A percentile compares a stretch with the other conserved stretches of the same genome.
Evolutionary conservation across 345 rosid species (phyloP).

Genomic region (Hirschfeldia incana): DNA sequence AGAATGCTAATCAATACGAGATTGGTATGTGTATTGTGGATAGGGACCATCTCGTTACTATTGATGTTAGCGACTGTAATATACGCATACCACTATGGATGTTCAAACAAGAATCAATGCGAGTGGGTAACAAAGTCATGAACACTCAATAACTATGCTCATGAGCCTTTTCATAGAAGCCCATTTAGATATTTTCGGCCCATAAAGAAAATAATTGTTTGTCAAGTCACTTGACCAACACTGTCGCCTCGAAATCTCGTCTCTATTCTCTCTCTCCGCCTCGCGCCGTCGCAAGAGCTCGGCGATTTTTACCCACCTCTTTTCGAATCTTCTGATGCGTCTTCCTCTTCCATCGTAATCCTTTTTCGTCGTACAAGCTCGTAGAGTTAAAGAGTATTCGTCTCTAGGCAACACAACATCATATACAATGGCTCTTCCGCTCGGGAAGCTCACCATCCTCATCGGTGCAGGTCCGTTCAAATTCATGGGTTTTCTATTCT

Average conservation of each 20-base stretch:
- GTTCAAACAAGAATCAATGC: too few relatives aligned
- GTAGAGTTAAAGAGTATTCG: background rate
- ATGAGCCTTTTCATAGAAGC: background rate
- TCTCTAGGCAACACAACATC: background rate
- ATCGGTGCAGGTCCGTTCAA: slow-evolving; percentile 45
- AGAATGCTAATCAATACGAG: too few relatives aligned
- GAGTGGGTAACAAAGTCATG: too few relatives aligned
- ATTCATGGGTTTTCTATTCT: background rate
- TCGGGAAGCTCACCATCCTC: slow-evolving; percentile 46
- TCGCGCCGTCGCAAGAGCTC: slow-evolving; percentile 9
- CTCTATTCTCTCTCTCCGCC: slow-evolving; percentile 13
- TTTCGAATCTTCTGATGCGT: background rate
- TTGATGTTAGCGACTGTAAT: too few relatives aligned
- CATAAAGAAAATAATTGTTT: slow-evolving; percentile 3
- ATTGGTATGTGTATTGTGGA: too few relatives aligned
- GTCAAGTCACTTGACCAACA: slow-evolving; percentile 21
- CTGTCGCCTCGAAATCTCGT: background rate
- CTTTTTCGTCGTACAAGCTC: background rate
- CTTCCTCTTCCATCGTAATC: background rate
- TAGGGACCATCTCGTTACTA: too few relatives aligned
- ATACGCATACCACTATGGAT: background rate
- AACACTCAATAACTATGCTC: background rate
- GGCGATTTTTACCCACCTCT: background rate
- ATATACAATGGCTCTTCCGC: slow-evolving; percentile 32
- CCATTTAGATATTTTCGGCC: slow-evolving; percentile 2